A percentile compares a stretch with the other conserved stretches of the same genome.
Evolutionary conservation across 805 yeast genomes (phyloP).

Genomic region (Pichia occidentalis): DNA sequence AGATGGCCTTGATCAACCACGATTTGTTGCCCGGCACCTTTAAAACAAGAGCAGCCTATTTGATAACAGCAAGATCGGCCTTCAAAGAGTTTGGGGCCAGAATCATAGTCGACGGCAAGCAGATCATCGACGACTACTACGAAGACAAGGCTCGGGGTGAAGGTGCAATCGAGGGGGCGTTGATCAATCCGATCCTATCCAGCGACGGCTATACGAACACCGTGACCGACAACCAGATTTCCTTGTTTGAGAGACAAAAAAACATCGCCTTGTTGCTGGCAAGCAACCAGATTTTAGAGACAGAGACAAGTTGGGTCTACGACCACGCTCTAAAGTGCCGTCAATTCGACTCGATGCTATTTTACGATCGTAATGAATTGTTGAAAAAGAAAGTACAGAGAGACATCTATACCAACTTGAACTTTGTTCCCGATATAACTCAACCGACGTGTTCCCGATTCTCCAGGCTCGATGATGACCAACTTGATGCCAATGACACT

Average conservation of each 20-base stretch:
- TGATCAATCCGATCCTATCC: slow-evolving; percentile 18
- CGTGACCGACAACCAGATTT: slow-evolving; percentile 9
- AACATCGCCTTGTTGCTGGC: slow-evolving; percentile 8
- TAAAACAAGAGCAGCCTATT: slow-evolving; percentile 81
- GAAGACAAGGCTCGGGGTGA: slow-evolving; percentile 50
- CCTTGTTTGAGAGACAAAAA: slow-evolving; percentile 8
- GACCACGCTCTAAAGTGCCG: slow-evolving; percentile 78
- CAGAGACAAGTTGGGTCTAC: slow-evolving; percentile 53
- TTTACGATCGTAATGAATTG: slow-evolving; percentile 49
- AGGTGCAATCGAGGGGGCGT: slow-evolving; percentile 67
- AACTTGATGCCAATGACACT: slow-evolving; percentile 11
- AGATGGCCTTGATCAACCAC: slow-evolving; percentile 72
- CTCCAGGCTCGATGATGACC: slow-evolving; percentile 25
- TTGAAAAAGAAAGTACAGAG: slow-evolving; percentile 50
- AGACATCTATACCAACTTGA: slow-evolving; percentile 81
- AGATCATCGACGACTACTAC: slow-evolving; percentile 84
- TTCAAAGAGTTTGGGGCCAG: slow-evolving; percentile 90
- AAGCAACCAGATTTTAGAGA: slow-evolving; percentile 11
- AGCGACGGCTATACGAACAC: slow-evolving; percentile 28
- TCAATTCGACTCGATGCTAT: slow-evolving; percentile 58
- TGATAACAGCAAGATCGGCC: slow-evolving; percentile 85
- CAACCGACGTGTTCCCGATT: slow-evolving; percentile 54
- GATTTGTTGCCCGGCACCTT: slow-evolving; percentile 83
- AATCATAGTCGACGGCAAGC: slow-evolving; percentile 70
- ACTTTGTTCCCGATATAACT: slow-evolving; percentile 63